Base-by-base conservation (phyloP, 2,329 filamentous ascomycete species). In the Arthrobotrys entomopaga region DNA sequence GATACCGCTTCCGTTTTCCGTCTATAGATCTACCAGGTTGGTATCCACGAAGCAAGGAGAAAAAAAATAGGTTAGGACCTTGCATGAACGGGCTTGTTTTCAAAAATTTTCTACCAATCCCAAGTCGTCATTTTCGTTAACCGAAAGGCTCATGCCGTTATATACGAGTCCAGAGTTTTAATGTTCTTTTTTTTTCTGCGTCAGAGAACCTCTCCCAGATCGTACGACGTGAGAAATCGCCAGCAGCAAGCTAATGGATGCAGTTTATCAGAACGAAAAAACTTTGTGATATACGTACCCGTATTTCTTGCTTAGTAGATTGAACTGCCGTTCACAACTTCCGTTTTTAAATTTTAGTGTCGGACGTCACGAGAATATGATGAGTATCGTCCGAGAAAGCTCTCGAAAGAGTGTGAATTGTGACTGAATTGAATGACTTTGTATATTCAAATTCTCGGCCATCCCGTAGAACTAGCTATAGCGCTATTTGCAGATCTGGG, bases 291-390 rank as follows among this genome's bases (percentile, higher is more conserved):
- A 54, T 56, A n/a, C 43, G 34, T 43, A 60, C 19, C 38, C 24
- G 19, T 52, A 46, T 52, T 43, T 24, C 26, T 61, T 52, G n/a
- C 13, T 52, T 40, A 3, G 42, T 13, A 7, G 13, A 4, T 46
- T 8, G 16, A 56, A 46, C 34, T 65, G 67, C 59, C 67, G 67
- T 65, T 38, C 46, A 24, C 54, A 60, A 26, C 60, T 65, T 72
- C 67, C 60, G 60, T 40, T 65, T n/a, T n/a, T n/a, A n/a, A n/a
- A n/a, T n/a, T n/a, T 65, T 54, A 46, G 54, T 10, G 40, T 54
- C 60, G 40, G 54, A 52, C 60, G 67, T 59, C 54, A 48, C 48
- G 26, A 26, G 38, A 46, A 58, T 58, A 58, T 16, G 1, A 4
- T 19, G 42, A 10, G 29, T 56, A 24, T 24, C 24, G 38, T 16